Evolutionary conservation across 345 rosid species (phyloP), one percentile per base, ranked within the genome.

Genomic region (Corymbia maculata): DNA sequence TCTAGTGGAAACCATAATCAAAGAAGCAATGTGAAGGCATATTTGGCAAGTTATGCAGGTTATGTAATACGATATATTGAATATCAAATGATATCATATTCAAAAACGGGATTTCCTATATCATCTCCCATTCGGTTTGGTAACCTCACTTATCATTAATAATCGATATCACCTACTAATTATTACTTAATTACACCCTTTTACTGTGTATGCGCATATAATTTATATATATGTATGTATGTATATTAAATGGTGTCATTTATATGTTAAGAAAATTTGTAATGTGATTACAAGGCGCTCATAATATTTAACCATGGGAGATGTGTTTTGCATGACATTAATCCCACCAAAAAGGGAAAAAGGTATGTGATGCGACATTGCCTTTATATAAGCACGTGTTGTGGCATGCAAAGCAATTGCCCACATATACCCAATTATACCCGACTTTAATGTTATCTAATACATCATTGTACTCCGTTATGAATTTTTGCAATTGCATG

Each of bases 221-320:
- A n/a, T n/a, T n/a, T 24, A 19, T 5, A 14, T 5, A 5, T 7
- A 53, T 1, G 15, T 2, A 3, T 0, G 17, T 52, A 52, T 52
- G 7, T 52, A 7, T 9, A 57, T 57, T 9, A 2, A 22, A 57
- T 10, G 5, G 24, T 26, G 66, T 59, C 4, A 24, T 59, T 24
- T 8, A 10, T 13, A 9, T 59, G 24, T 59, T n/a, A 26, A 26
- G 3, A 59, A 59, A 26, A 6, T 26, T 59, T 59, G 24, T 26
- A 59, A 59, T 59, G 30, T 28, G 32, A 61, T 61, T 5, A 61
- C 32, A 59, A 59, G 30, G 15, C 15, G 2, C 14, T 59, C 4
- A 0, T 26, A 59, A 26, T 5, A 26, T 26, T 14, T 59, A 59
- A 59, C 1, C 28, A 0, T 2, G 0, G 30, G 15, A 59, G 4